These are phyloP conservation scores for Ceriops zippeliana DNA, from an alignment of 345 rosid species.

Conservation along the genomic window DNA sequence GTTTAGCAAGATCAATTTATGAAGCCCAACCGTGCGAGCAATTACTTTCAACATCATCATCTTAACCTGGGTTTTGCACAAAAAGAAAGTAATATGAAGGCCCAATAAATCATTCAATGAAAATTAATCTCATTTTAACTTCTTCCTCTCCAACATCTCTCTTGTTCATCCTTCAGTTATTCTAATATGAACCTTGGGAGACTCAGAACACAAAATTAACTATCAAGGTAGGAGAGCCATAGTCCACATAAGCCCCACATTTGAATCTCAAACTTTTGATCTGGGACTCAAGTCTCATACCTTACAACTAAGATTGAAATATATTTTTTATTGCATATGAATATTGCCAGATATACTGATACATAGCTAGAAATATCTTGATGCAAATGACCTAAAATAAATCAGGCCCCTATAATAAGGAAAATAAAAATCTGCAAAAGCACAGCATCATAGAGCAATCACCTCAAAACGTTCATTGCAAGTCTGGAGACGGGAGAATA, in stretches of 20 bases:
- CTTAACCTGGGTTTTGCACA: slow-evolving; percentile 55
- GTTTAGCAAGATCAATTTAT: slow-evolving; percentile 66
- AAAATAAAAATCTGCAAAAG: slow-evolving; percentile 3
- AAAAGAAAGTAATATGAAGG: background rate
- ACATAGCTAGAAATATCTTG: background rate
- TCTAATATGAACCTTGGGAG: too few relatives aligned
- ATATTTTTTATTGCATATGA: too few relatives aligned
- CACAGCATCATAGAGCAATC: slow-evolving; percentile 15
- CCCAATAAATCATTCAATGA: too few relatives aligned
- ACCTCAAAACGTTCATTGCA: slow-evolving; percentile 93
- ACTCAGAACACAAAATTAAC: too few relatives aligned
- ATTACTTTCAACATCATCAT: slow-evolving; percentile 91
- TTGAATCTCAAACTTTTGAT: too few relatives aligned
- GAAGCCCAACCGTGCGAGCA: slow-evolving; percentile 89
- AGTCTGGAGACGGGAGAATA: slow-evolving; percentile 80
- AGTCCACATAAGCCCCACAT: too few relatives aligned
- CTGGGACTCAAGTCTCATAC: too few relatives aligned
- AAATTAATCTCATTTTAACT: too few relatives aligned
- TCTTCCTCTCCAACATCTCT: too few relatives aligned
- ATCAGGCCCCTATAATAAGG: background rate
- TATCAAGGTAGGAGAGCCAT: too few relatives aligned
- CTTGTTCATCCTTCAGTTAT: too few relatives aligned
- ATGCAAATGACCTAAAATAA: background rate
- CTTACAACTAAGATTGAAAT: too few relatives aligned
- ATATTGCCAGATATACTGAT: background rate